A percentile compares a stretch with the other conserved stretches of the same genome.
Evolutionary conservation across 345 rosid species (phyloP).

Genomic region (Acer saccharum): DNA sequence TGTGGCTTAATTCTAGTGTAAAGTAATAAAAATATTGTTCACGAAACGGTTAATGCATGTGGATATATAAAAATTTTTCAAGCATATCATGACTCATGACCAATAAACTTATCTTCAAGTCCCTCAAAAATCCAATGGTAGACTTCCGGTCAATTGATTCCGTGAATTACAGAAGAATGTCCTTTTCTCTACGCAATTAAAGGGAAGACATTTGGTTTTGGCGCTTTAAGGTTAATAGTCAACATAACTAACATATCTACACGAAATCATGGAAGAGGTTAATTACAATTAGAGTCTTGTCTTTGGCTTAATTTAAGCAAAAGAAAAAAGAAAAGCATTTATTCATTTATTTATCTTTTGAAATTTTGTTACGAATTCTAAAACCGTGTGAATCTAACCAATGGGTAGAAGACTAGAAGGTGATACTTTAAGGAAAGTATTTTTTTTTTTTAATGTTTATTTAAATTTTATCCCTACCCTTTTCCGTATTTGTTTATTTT

Average conservation of each 20-base stretch:
- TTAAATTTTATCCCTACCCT: too few species aligned
- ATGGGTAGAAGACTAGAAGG: too few species aligned
- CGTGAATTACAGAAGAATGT: neutral
- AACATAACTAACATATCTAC: neutral
- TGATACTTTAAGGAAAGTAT: too few species aligned
- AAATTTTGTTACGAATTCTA: too few species aligned
- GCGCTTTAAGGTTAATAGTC: neutral
- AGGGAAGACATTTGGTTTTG: neutral
- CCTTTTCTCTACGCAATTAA: neutral
- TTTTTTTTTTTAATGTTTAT: too few species aligned
- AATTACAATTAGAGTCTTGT: neutral
- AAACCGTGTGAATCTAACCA: too few species aligned
- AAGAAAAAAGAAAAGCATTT: too few species aligned
- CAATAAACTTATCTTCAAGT: neutral
- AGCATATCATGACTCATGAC: neutral
- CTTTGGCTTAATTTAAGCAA: too few species aligned
- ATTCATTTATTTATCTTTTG: too few species aligned
- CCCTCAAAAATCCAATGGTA: neutral
- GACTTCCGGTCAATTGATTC: neutral
- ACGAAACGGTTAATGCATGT: neutral
- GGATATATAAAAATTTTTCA: neutral
- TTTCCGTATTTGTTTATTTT: too few species aligned
- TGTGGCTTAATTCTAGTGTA: neutral
- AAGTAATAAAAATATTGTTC: neutral
- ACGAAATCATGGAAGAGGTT: neutral